Conservation (phyloP, 768 basidiomycete genomes). For the Pleurotus ostreatus region DNA sequence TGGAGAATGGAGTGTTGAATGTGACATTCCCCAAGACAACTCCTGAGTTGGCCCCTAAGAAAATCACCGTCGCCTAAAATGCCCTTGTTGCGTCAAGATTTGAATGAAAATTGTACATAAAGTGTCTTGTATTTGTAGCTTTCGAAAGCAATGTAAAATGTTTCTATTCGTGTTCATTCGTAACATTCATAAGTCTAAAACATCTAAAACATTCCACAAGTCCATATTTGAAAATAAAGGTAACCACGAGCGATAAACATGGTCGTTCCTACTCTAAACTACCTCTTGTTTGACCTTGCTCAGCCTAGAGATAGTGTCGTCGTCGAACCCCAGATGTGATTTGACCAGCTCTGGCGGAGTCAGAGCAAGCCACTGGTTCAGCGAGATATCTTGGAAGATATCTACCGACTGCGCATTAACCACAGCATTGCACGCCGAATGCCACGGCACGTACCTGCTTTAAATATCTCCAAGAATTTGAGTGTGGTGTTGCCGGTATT, state of each 20-base stretch:
- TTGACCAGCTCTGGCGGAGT: conserved; percentile 43
- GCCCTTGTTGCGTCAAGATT: too few relatives aligned
- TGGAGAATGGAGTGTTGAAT: conserved; percentile 43
- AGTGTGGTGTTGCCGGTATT: conserved; percentile 49
- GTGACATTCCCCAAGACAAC: conserved; percentile 44
- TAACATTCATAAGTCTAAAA: too few relatives aligned
- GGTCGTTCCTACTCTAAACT: conserved; percentile 13
- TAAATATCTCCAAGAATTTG: conserved; percentile 46
- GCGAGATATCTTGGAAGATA: conserved; percentile 26
- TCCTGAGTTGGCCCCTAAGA: conserved; percentile 39
- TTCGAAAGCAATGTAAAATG: too few relatives aligned
- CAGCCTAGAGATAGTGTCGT: conserved; percentile 29
- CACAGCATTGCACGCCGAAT: background rate
- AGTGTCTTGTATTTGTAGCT: too few relatives aligned
- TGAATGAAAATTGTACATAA: too few relatives aligned
- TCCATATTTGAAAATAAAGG: too few relatives aligned
- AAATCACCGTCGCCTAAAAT: conserved; percentile 26
- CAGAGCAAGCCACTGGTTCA: conserved; percentile 32
- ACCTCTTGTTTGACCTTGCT: conserved; percentile 37
- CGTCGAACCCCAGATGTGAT: conserved; percentile 37
- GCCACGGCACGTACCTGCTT: conserved; percentile 23
- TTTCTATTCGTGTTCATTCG: too few relatives aligned
- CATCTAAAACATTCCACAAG: too few relatives aligned
- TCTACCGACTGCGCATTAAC: conserved; percentile 13
- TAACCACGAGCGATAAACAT: too few relatives aligned